Conservation (phyloP, 768 basidiomycete species). For the Dioszegia aurantiaca region DNA sequence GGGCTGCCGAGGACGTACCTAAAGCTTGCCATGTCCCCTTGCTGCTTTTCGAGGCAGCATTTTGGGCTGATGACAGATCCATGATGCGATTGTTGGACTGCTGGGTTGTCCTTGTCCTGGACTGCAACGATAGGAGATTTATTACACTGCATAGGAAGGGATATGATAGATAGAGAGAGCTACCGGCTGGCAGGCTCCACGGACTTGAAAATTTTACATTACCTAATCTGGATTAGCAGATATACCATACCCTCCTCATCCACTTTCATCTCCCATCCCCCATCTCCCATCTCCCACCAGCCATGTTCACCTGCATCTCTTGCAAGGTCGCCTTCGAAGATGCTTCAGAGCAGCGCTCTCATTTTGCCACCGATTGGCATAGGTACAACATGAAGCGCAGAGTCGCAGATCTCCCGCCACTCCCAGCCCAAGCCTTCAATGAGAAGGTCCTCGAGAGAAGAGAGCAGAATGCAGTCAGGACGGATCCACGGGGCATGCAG, state of each 20-base stretch:
- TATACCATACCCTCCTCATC: no score
- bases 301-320: constrained; percentile 79
- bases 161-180: no score
- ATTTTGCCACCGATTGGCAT: constrained; percentile 93
- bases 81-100: no score
- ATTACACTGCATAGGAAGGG: no score
- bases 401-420: constrained; percentile 82
- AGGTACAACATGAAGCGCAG: constrained; percentile 97
- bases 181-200: no score
- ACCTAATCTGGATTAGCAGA: no score
- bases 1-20: constrained; percentile 12
- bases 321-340: constrained; percentile 82
- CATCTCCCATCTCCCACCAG: not conserved
- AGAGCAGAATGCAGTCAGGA: constrained; percentile 68
- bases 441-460: constrained; percentile 80
- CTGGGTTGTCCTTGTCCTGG: no score
- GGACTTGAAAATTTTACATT: not conserved
- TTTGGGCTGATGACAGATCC: no score
- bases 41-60: constrained; percentile 4
- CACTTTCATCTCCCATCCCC: no score
- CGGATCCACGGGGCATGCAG: constrained; percentile 59
- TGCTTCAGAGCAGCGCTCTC: constrained; percentile 77
- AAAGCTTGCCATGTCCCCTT: constrained; percentile 30
- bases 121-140: no score
- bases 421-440: constrained; percentile 73